These are phyloP conservation scores for Phytophthora capsici DNA, from an alignment of 352 stramenopile genomes.

Conservation along the genomic window DNA sequence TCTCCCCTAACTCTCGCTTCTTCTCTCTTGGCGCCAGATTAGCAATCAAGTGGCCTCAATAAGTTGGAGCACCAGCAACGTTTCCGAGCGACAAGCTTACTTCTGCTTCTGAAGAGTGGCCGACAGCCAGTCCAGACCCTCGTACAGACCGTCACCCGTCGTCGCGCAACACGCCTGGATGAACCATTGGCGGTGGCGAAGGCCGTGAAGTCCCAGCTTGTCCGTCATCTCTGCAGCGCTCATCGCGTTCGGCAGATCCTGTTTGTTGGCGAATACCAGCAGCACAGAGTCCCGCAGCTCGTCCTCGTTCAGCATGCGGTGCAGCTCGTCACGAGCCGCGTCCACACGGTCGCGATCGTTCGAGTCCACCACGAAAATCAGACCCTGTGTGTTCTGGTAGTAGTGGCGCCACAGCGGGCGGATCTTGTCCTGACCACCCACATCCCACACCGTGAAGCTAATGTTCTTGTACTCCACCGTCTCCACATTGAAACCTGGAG, in stretches of 20 bases:
- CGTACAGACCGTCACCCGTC: constrained; percentile 98
- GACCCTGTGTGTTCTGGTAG: constrained; percentile 99
- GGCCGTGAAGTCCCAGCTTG: constrained; percentile 97
- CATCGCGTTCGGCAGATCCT: constrained; percentile 97
- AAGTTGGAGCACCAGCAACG: constrained; percentile 10
- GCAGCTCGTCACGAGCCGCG: constrained; percentile 96
- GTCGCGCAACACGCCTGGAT: constrained; percentile 99
- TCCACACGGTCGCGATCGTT: constrained; percentile 99
- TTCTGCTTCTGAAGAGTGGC: constrained; percentile 86
- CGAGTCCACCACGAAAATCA: constrained; percentile 99
- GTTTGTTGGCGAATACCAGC: constrained; percentile 99
- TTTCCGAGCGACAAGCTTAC: constrained; percentile 42
- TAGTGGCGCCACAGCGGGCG: constrained; percentile 99
- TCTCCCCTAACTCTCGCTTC: constrained; percentile 32
- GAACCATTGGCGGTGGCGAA: constrained; percentile 98
- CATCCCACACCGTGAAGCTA: constrained; percentile 99
- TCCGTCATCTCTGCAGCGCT: constrained; percentile 98
- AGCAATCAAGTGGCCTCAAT: constrained; percentile 9
- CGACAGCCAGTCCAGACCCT: constrained; percentile 98
- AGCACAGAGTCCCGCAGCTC: constrained; percentile 97
- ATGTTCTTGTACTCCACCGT: constrained; percentile 99
- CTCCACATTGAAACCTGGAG: constrained; percentile 98
- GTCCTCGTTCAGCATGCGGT: constrained; percentile 99
- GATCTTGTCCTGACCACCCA: constrained; percentile 99
- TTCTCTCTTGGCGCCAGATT: constrained; percentile 10